Percentiles rank a stretch among this genome's conserved stretches.
phyloP scores from a whole-genome alignment of 805 yeast species.

The Lipomyces chichibuensis region DNA sequence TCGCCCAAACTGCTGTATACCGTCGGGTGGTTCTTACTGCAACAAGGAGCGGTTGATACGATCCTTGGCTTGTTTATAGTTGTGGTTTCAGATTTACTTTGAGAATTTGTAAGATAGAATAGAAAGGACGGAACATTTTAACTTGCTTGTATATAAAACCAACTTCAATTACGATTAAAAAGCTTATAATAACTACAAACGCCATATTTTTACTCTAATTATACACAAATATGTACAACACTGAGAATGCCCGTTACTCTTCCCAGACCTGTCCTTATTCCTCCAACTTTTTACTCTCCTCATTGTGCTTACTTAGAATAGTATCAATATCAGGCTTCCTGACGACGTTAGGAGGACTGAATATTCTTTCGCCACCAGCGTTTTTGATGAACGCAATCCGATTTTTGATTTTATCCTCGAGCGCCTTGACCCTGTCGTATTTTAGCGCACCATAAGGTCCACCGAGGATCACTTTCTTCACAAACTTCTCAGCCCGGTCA shows the following conservation, averaged over 20 bases:
- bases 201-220: neutral
- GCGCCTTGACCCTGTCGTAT: neutral
- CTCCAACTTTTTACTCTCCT: neutral
- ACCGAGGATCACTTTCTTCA: slow-evolving; percentile 17
- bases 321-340: neutral
- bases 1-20: slow-evolving; percentile 87
- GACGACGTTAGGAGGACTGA: neutral
- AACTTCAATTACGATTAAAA: neutral
- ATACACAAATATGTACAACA: neutral
- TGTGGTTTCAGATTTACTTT: slow-evolving; percentile 12
- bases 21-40: slow-evolving; percentile 62
- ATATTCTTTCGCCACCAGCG: neutral
- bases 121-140: neutral
- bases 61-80: slow-evolving; percentile 11
- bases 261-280: neutral
- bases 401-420: slow-evolving; percentile 1
- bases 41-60: slow-evolving; percentile 27
- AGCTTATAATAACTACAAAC: neutral
- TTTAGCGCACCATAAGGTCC: slow-evolving; percentile 26
- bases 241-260: neutral
- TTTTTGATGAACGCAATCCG: neutral
- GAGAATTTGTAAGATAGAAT: neutral
- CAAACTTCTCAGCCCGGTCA: slow-evolving; percentile 56
- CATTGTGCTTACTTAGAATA: neutral
- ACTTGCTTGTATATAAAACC: neutral